Percentiles rank a stretch among this genome's conserved stretches.
These are phyloP conservation scores for Calocybe indica DNA, from an alignment of 768 basidiomycete genomes.

Conservation along the genomic window DNA sequence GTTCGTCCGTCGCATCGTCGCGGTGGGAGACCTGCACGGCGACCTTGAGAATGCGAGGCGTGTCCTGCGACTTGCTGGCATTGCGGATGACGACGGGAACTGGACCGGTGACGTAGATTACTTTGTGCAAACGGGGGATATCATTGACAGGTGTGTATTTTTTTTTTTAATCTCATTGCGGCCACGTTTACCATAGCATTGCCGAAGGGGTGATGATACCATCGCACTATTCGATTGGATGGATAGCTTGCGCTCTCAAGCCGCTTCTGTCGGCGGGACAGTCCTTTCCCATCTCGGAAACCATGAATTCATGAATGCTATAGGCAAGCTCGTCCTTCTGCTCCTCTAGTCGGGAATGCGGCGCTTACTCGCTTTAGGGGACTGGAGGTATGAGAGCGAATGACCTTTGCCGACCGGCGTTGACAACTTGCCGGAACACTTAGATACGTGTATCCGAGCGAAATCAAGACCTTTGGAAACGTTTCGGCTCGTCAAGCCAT, in stretches of 20 bases:
- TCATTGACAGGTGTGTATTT: constrained; percentile 72
- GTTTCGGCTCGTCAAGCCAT: constrained; percentile 66
- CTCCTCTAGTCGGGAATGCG: background rate
- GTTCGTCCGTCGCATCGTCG: constrained; percentile 45
- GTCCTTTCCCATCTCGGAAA: constrained; percentile 85
- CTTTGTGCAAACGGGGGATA: constrained; percentile 96
- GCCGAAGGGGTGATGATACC: constrained; percentile 83
- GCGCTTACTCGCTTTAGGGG: background rate
- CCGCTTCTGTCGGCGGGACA: constrained; percentile 58
- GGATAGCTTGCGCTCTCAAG: constrained; percentile 77
- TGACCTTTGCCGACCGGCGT: no score
- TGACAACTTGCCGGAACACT: no score
- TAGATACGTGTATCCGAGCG: constrained; percentile 71
- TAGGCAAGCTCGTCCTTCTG: constrained; percentile 39
- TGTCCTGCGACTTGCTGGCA: constrained; percentile 75
- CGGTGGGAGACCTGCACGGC: constrained; percentile 91
- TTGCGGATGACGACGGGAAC: constrained; percentile 63
- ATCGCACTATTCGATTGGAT: constrained; percentile 81
- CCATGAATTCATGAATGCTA: constrained; percentile 94
- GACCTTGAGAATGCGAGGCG: constrained; percentile 74
- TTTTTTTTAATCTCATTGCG: background rate
- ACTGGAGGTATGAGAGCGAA: constrained; percentile 25
- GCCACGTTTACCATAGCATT: background rate
- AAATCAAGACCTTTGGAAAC: constrained; percentile 78
- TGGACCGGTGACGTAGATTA: constrained; percentile 85